Percentiles rank a stretch among this genome's conserved stretches.
Conservation (phyloP, 148 eudicot species). For the Camellia lanceoleosa region DNA sequence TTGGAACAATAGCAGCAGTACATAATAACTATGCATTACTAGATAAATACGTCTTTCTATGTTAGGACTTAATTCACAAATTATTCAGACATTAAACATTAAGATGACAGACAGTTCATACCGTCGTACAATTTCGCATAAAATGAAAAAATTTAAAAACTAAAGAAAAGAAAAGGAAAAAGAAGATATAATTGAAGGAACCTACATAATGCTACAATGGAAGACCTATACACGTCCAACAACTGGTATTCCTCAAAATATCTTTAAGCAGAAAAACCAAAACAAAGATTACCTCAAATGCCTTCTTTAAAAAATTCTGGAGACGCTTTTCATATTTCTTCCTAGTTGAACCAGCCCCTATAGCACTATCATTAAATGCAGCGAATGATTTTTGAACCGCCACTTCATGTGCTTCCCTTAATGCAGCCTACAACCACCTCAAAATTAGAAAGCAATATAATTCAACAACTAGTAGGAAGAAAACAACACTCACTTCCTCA, state of each 20-base stretch:
- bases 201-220: background rate
- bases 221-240: background rate
- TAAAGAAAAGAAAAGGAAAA: background rate
- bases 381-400: conserved; percentile 62
- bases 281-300: conserved; percentile 70
- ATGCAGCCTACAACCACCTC: conserved; percentile 49
- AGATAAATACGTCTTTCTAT: background rate
- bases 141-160: too few species aligned
- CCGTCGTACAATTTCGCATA: background rate
- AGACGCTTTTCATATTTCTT: conserved; percentile 84
- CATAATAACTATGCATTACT: background rate
- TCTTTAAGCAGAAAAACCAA: background rate
- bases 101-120: background rate
- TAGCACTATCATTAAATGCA: conserved; percentile 71
- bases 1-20: background rate
- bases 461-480: background rate
- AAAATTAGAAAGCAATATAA: conserved; percentile 22
- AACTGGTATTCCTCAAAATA: background rate
- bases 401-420: conserved; percentile 88
- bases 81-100: background rate
- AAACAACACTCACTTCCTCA: conserved; percentile 72
- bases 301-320: conserved; percentile 63
- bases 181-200: background rate
- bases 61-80: background rate
- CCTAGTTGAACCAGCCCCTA: conserved; percentile 74